Evolutionary conservation across 2,329 filamentous ascomycete genomes (phyloP), one percentile per base, ranked within the genome.

Genomic region (Cephalotrichum gorgonifer): DNA sequence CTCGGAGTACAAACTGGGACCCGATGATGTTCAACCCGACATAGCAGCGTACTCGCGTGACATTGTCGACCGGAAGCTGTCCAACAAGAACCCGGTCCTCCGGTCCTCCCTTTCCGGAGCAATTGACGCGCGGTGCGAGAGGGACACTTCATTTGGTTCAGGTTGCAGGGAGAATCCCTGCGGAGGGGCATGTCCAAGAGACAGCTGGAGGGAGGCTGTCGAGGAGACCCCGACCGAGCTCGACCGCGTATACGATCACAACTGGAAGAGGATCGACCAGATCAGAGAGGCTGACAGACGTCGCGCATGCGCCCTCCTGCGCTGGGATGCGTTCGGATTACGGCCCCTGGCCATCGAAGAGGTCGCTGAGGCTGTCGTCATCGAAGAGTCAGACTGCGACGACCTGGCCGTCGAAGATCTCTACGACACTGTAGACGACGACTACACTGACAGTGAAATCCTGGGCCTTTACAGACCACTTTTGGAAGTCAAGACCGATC

Each of bases 91-190:
- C 6, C 22, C 57, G 0, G 20, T 38, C 1, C 23, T 60, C 0
- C 52, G 50, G 17, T 2, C 47, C 0, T 41, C 53, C 0, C 48
- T 66, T 2, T 58, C 61, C 2, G 11, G 55, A 4, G 49, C 39
- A n/a, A 56, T 67, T 49, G 49, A 61, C 0, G 44, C 57, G 3
- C 51, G 56, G 1, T 64, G 58, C 25, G 52, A n/a, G n/a, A 62
- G 2, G 65, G 62, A 0, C 64, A 65, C 35, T 67, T 68, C 30
- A 41, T 67, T 0, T 65, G 57, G 55, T 52, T 67, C 1, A 61
- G 57, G 14, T 28, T 67, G 51, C 56, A 64, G 11, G 58, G 58
- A 7, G 28, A 55, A 1, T 51, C 56, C 3, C 42, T 67, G 1
- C 49, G 53, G 0, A 54, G 47, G 6, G 52, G 58, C 0, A 61